Evolutionary conservation across 768 basidiomycete genomes (phyloP), one percentile per base, ranked within the genome.

Genomic region (Epithele typhae): DNA sequence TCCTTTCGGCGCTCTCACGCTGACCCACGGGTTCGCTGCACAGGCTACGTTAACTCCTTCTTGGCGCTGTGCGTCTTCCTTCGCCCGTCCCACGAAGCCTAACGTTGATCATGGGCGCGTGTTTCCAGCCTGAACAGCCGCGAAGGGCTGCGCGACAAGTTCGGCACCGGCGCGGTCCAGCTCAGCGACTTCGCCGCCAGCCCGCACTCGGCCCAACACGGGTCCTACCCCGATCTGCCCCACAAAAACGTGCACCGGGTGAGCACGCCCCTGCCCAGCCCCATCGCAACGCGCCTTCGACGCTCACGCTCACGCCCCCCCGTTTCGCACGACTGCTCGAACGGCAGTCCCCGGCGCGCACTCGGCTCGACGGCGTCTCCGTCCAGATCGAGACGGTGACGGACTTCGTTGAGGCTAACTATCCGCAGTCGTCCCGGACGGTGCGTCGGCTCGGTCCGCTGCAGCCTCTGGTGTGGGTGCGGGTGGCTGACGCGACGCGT

Each of bases 11-110:
- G 5, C 9, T 9, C 37, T 39, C n/a, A 39, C 18, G 37, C 40
- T 53, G 21, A n/a, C 14, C 30, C 45, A 40, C 39, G 30, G 11
- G 41, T 3, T 32, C 30, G 24, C 42, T 21, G 19, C 12, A 18
- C 44, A 77, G 75, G 72, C 52, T 76, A 78, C 51, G 74, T 77
- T 18, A 78, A 77, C 51, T 76, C 75, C 1, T 57, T 75, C 22
- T 60, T 78, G n/a, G 75, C 75, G 35, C 68, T 74, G 75, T 77
- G 63, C 62, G 65, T 64, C n/a, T n/a, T n/a, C n/a, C n/a, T n/a
- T n/a, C 15, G 22, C 34, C 14, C 21, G 5, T 17, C 3, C 9
- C 17, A 2, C 64, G 33, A 30, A 30, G 8, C 27, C 27, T 30
- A 14, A 7, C 27, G 8, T 30, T 14, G n/a, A n/a, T n/a, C n/a